These are phyloP conservation scores for Phytophthora sp. DNA, from an alignment of 352 stramenopile species.

Conservation along the genomic window DNA sequence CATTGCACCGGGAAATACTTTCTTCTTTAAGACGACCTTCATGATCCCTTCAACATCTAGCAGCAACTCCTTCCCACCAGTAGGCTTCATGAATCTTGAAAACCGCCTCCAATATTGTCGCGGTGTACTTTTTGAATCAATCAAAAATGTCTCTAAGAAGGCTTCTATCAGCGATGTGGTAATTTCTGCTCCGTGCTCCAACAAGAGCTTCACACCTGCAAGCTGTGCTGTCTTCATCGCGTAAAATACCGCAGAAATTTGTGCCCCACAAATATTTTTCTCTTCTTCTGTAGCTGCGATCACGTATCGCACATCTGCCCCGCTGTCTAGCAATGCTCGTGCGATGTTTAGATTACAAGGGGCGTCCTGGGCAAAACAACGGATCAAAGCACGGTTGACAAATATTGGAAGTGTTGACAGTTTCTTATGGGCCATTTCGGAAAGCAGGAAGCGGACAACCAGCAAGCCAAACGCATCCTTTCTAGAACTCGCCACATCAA, in stretches of 20 bases:
- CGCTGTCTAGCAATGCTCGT: slow-evolving; percentile 43
- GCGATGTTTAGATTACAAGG: slow-evolving; percentile 52
- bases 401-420: slow-evolving; percentile 1
- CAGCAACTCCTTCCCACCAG: slow-evolving; percentile 30
- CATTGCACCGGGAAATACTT: slow-evolving; percentile 28
- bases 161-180: slow-evolving; percentile 32
- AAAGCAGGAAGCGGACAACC: slow-evolving; percentile 43
- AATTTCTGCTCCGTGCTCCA: slow-evolving; percentile 46
- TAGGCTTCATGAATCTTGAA: slow-evolving; percentile 36
- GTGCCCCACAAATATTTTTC: neutral
- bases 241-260: slow-evolving; percentile 39
- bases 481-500: slow-evolving; percentile 44
- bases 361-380: slow-evolving; percentile 40
- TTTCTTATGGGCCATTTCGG: slow-evolving; percentile 1
- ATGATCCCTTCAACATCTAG: slow-evolving; percentile 54
- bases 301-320: slow-evolving; percentile 35
- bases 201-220: slow-evolving; percentile 41
- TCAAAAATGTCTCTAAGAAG: slow-evolving; percentile 41
- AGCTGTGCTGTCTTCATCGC: slow-evolving; percentile 46
- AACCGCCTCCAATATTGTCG: slow-evolving; percentile 41
- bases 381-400: slow-evolving; percentile 41
- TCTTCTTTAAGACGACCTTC: slow-evolving; percentile 43
- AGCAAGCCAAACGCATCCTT: slow-evolving; percentile 43
- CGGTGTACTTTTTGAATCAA: neutral
- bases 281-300: slow-evolving; percentile 18